Conservation (phyloP, 257 asterid species). For the Coffea eugenioides region DNA sequence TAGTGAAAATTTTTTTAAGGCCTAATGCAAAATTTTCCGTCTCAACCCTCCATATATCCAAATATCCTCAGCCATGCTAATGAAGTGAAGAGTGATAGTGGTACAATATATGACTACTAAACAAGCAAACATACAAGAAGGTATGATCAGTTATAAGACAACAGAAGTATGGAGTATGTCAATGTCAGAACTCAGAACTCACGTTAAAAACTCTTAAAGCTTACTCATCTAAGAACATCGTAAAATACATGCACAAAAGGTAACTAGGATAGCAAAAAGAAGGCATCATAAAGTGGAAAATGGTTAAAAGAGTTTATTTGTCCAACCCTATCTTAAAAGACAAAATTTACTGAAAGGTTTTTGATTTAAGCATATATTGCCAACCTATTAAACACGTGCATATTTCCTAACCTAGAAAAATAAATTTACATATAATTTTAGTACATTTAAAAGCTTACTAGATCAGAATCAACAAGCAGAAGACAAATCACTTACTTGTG, state of each 20-base stretch:
- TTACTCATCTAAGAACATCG: not conserved
- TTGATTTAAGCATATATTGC: not conserved
- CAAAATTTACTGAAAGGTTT: not conserved
- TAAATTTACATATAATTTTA: not conserved
- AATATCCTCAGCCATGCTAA: not conserved
- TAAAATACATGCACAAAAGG: not conserved
- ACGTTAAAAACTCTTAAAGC: no score
- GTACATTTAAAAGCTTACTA: conserved; percentile 8
- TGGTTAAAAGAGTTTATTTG: no score
- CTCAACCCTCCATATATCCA: not conserved
- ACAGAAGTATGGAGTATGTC: not conserved
- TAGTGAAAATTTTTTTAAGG: not conserved
- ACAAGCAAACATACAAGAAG: not conserved
- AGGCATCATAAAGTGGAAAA: not conserved
- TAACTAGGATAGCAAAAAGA: no score
- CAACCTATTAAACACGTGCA: not conserved
- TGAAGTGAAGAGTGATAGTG: not conserved
- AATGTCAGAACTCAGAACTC: not conserved
- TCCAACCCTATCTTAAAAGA: not conserved
- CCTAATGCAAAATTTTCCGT: not conserved
- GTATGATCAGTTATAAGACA: not conserved
- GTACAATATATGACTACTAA: not conserved
- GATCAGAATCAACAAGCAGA: not conserved
- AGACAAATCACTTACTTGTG: conserved; percentile 59
- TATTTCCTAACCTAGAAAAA: not conserved